Percentiles rank a stretch among this genome's conserved stretches.
Evolutionary conservation across 352 stramenopile species (phyloP).

Genomic region (Stephanocyclus meneghinianus): DNA sequence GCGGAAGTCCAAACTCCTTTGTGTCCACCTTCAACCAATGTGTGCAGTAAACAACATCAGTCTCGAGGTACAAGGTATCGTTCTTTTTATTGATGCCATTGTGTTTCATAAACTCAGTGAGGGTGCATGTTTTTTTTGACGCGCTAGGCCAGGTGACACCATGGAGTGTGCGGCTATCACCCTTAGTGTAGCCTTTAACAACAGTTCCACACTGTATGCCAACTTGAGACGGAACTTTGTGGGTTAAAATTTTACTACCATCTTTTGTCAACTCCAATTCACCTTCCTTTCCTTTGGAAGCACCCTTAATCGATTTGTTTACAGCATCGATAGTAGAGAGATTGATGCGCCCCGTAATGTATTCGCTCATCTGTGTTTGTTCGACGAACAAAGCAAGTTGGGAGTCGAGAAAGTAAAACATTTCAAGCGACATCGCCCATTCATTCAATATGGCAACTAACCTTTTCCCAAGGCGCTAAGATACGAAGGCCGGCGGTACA

Average conservation of each 20-base stretch:
- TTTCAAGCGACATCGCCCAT: neutral
- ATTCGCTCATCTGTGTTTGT: constrained; percentile 58
- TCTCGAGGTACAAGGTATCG: constrained; percentile 63
- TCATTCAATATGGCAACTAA: neutral
- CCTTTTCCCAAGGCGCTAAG: constrained; percentile 12
- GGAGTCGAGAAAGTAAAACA: neutral
- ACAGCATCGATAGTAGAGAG: constrained; percentile 31
- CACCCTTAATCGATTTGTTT: constrained; percentile 34
- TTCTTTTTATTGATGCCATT: constrained; percentile 48
- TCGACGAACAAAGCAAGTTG: neutral
- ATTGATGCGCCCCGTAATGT: constrained; percentile 64
- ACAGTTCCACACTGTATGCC: constrained; percentile 54
- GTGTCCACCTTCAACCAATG: constrained; percentile 70
- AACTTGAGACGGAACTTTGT: constrained; percentile 52
- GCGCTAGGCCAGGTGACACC: constrained; percentile 17
- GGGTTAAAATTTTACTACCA: constrained; percentile 38
- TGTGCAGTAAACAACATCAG: constrained; percentile 57
- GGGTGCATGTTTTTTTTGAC: constrained; percentile 41
- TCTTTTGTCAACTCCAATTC: constrained; percentile 32
- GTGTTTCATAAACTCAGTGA: constrained; percentile 48
- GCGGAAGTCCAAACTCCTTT: constrained; percentile 74
- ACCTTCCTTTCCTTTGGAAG: constrained; percentile 26
- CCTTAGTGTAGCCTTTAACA: constrained; percentile 53
- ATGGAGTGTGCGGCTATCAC: constrained; percentile 6
- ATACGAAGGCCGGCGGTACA: neutral